Base-by-base conservation (phyloP, 148 eudicot species). In the Polygonum maritimum region DNA sequence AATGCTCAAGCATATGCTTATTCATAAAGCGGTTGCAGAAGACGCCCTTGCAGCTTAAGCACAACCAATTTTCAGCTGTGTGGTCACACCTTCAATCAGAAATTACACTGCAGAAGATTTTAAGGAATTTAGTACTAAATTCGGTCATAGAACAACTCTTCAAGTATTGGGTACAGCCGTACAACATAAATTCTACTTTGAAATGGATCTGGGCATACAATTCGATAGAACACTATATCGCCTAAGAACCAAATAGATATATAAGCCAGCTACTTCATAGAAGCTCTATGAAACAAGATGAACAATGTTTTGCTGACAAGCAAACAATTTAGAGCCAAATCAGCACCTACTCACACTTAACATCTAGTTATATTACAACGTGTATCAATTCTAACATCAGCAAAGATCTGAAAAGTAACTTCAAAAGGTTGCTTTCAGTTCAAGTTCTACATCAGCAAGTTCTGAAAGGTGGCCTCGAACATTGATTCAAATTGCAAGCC, bases 1-100 rank as follows among this genome's bases (percentile, higher is more conserved):
- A 89, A 79, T 94, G 98, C 82, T 88, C 88, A 8, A 94, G 89
- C 98, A 94, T 94, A 77, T 94, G 98, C 86, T 82, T 87, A 80
- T 94, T 92, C 26, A 91, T 84, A 78, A 92, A 94, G 33, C 98
- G 95, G 82, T 97, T 90, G 79, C 98, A 94, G 16, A 87, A 85
- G 65, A 91, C 98, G 22, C 87, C 93, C 81, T 91, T 91, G 76
- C 98, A 94, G 83, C 82, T 76, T 79, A 94, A 83, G 80, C 98
- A 94, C 70, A 90, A 31, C 98, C 98, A 94, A 73, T 94, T 94
- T 85, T 94, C 98, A 11, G 79, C 80, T 21, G 95, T 92, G 62
- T 94, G 88, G 21, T 94, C 81, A 73, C 98, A 91, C 91, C 98
- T 91, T 81, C 76, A 87, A 58, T 69, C 38, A 63, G 55, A 31